phyloP scores from a whole-genome alignment of 352 stramenopile genomes.

The Phytophthora cactorum region DNA sequence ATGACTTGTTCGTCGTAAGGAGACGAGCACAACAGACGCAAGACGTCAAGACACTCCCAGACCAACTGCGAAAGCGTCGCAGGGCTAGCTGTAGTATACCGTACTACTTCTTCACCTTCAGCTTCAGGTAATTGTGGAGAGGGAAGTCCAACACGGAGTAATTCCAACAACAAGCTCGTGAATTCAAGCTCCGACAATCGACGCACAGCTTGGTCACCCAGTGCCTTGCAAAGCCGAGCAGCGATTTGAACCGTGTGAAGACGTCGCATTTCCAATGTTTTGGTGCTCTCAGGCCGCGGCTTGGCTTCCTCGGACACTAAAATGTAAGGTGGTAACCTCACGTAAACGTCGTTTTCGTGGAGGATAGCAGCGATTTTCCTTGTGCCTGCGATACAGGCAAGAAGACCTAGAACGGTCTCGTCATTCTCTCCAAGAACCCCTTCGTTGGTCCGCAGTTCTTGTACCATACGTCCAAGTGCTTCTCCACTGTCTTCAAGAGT shows the following conservation, averaged over 20 bases:
- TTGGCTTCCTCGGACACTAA: constrained; percentile 6
- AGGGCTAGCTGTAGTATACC: neutral
- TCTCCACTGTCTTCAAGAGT: constrained; percentile 75
- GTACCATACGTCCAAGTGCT: constrained; percentile 51
- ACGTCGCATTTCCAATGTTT: neutral
- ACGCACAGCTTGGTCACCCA: constrained; percentile 42
- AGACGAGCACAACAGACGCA: constrained; percentile 44
- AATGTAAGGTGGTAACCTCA: constrained; percentile 50
- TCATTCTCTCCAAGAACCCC: constrained; percentile 46
- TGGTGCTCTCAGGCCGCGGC: constrained; percentile 5
- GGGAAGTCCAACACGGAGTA: constrained; percentile 41
- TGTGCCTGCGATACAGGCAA: constrained; percentile 45
- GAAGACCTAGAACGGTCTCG: constrained; percentile 44
- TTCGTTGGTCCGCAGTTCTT: constrained; percentile 47
- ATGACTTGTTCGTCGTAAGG: constrained; percentile 51
- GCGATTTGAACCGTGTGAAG: constrained; percentile 34
- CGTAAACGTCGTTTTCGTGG: constrained; percentile 63
- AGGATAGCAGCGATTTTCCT: constrained; percentile 59
- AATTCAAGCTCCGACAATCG: constrained; percentile 52
- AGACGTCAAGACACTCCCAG: constrained; percentile 48
- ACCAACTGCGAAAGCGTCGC: constrained; percentile 21
- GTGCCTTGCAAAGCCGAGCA: constrained; percentile 35
- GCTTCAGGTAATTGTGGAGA: neutral
- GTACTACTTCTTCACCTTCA: constrained; percentile 1
- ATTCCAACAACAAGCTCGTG: constrained; percentile 40